These are phyloP conservation scores for Amniculicola lignicola DNA, from an alignment of 495 filamentous ascomycete genomes.

Conservation along the genomic window DNA sequence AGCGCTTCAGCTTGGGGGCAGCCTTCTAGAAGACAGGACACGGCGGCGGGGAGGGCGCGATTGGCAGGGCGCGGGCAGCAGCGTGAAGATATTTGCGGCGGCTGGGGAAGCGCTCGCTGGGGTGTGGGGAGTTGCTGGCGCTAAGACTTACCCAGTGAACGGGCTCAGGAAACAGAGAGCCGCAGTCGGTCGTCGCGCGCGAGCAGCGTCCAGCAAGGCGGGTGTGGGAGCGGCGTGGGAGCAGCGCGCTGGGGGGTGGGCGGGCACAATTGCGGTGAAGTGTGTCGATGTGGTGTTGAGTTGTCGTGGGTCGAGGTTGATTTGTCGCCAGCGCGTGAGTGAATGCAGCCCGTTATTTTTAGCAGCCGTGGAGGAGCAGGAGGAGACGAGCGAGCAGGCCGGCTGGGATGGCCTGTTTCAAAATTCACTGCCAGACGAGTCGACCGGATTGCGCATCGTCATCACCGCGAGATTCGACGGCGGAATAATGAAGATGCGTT, in stretches of 20 bases:
- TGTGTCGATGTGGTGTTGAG: background rate
- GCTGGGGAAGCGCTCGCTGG: slow-evolving; percentile 32
- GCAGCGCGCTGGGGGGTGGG: background rate
- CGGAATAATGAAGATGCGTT: too few species aligned
- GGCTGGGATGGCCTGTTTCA: too few species aligned
- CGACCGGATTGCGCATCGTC: slow-evolving; percentile 12
- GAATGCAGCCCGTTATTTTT: slow-evolving; percentile 25
- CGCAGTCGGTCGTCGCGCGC: slow-evolving; percentile 3
- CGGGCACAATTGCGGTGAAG: slow-evolving; percentile 3
- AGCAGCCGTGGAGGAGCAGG: background rate
- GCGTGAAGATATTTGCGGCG: slow-evolving; percentile 25
- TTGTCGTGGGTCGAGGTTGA: background rate
- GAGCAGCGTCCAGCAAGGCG: background rate
- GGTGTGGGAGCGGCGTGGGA: background rate
- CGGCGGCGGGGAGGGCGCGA: background rate
- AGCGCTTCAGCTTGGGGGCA: slow-evolving; percentile 31
- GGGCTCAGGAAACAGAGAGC: slow-evolving; percentile 2
- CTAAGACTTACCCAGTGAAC: slow-evolving; percentile 35
- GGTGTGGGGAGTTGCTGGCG: slow-evolving; percentile 26
- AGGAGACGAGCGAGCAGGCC: background rate
- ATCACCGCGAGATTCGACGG: background rate
- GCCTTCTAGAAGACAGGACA: slow-evolving; percentile 23
- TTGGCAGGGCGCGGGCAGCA: slow-evolving; percentile 8
- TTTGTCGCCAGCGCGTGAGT: slow-evolving; percentile 2
- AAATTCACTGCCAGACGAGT: too few species aligned